Evolutionary conservation across 129 eudicot genomes (phyloP).

Genomic region (Centrapalus pauciflorus): DNA sequence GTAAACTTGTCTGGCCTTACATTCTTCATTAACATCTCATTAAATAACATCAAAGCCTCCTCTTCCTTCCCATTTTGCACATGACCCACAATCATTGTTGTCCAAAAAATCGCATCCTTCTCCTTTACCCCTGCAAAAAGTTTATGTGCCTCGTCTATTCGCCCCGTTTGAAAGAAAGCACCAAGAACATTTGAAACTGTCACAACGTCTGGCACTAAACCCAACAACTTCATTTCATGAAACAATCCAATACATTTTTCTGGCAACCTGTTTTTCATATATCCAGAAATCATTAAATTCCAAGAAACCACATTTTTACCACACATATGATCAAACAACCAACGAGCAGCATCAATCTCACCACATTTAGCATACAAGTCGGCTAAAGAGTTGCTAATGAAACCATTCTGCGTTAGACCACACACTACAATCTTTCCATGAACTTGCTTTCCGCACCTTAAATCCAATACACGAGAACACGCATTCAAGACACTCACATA

Average conservation of each 20-base stretch:
- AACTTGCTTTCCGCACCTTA: slow-evolving; percentile 34
- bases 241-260: slow-evolving; percentile 30
- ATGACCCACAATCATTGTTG: slow-evolving; percentile 40
- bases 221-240: slow-evolving; percentile 27
- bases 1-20: slow-evolving; percentile 38
- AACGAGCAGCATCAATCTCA: slow-evolving; percentile 29
- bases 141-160: slow-evolving; percentile 23
- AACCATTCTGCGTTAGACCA: slow-evolving; percentile 28
- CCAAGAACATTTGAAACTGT: slow-evolving; percentile 40
- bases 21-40: slow-evolving; percentile 32
- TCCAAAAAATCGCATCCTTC: slow-evolving; percentile 43
- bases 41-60: slow-evolving; percentile 36
- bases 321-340: slow-evolving; percentile 36
- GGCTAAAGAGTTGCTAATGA: slow-evolving; percentile 39
- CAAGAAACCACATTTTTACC: slow-evolving; percentile 36
- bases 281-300: slow-evolving; percentile 51
- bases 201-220: slow-evolving; percentile 26
- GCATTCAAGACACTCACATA: slow-evolving; percentile 39
- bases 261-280: slow-evolving; percentile 28
- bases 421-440: slow-evolving; percentile 37
- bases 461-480: slow-evolving; percentile 29
- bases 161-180: slow-evolving; percentile 31
- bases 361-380: slow-evolving; percentile 50
- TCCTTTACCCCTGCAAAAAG: slow-evolving; percentile 30
- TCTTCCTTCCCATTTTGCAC: slow-evolving; percentile 42